These are phyloP conservation scores for Komagataella mondaviorum DNA, from an alignment of 805 yeast genomes.

Conservation along the genomic window DNA sequence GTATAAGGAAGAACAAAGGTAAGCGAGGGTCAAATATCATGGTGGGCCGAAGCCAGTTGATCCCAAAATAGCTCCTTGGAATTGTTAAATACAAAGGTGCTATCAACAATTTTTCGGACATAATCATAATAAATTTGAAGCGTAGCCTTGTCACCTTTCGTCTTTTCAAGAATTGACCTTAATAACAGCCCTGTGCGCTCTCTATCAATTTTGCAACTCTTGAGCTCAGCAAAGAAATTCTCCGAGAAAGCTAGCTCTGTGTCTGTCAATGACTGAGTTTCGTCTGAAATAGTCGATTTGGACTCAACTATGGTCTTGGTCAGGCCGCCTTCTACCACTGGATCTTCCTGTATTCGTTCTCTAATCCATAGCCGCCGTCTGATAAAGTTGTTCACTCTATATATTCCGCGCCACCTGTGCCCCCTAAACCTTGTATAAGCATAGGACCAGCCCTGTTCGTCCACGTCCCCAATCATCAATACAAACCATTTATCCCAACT, in stretches of 20 bases:
- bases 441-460: constrained; percentile 47
- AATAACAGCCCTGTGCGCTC: neutral
- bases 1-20: neutral
- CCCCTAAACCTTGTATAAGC: constrained; percentile 26
- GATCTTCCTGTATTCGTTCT: constrained; percentile 11
- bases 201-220: neutral
- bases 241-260: neutral
- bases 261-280: neutral
- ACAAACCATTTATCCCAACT: constrained; percentile 42
- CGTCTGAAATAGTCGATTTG: no score
- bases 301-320: neutral
- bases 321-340: neutral
- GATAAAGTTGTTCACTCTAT: constrained; percentile 33
- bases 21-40: neutral
- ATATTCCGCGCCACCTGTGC: constrained; percentile 36
- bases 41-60: neutral
- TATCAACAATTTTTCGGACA: neutral
- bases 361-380: constrained; percentile 39
- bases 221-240: neutral
- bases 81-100: neutral
- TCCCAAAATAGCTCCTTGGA: neutral
- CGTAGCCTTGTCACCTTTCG: neutral
- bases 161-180: neutral
- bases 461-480: constrained; percentile 39
- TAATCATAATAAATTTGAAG: neutral